Evolutionary conservation across 805 yeast species (phyloP), one percentile per base, ranked within the genome.

Genomic region (Dipodascus geniculatus): DNA sequence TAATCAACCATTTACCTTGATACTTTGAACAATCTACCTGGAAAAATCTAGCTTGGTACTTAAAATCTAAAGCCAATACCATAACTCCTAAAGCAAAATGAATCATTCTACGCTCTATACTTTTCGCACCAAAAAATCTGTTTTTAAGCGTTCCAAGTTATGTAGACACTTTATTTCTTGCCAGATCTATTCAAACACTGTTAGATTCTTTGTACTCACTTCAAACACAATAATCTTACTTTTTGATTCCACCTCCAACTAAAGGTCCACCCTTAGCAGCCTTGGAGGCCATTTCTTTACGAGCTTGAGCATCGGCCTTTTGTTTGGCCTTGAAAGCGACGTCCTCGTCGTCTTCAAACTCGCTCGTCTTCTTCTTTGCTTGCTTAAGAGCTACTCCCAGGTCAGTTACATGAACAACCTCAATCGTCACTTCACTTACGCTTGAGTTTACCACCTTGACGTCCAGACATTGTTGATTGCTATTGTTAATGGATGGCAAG

Each of bases 381-480:
- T 81, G 82, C 79, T 85, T 85, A 62, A 85, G 75, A 51, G 82
- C 80, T 74, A 55, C n/a, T n/a, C n/a, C n/a, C n/a, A n/a, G n/a
- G n/a, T n/a, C n/a, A n/a, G n/a, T n/a, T n/a, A n/a, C n/a, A n/a
- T n/a, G n/a, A n/a, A n/a, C n/a, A n/a, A n/a, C n/a, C n/a, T n/a
- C n/a, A n/a, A n/a, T n/a, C n/a, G n/a, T n/a, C n/a, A n/a, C n/a
- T 3, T 14, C 9, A 23, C 81, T 56, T 65, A 74, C 89, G 97
- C 81, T 90, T 90, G 56, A 90, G 82, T 70, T 90, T 90, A 66
- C 97, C 97, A 67, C 97, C 97, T 77, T 90, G 96, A 75, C 96
- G 89, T 64, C 96, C 89, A 51, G 96, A 88, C 96, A 89, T 88
- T 47, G 49, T 47, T n/a, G 20, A n/a, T 14, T 38, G 44, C 20